A percentile compares a stretch with the other conserved stretches of the same genome.
Conservation (phyloP, 2,329 filamentous ascomycete species). For the Cladosporium sp. region DNA sequence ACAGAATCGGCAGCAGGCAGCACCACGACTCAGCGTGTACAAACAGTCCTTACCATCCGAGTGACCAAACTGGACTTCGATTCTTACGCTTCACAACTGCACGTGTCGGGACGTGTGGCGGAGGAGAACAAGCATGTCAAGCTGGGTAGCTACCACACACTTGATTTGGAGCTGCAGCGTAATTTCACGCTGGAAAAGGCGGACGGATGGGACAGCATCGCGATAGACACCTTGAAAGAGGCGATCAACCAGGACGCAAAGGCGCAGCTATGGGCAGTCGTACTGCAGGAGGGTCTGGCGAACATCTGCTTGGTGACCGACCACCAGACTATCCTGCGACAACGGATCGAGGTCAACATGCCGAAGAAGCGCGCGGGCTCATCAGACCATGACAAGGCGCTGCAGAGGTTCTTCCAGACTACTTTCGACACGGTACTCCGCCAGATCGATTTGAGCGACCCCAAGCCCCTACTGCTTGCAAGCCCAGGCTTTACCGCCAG, state of each 20-base stretch:
- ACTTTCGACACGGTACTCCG: constrained; percentile 73
- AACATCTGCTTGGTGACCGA: constrained; percentile 83
- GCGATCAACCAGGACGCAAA: constrained; percentile 76
- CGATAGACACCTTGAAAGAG: constrained; percentile 73
- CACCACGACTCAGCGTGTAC: constrained; percentile 63
- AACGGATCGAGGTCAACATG: constrained; percentile 66
- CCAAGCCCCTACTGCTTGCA: constrained; percentile 76
- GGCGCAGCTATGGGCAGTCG: constrained; percentile 82
- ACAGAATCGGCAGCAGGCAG: constrained; percentile 61
- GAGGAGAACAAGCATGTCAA: constrained; percentile 68
- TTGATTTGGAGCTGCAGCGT: constrained; percentile 83
- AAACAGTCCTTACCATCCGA: constrained; percentile 63
- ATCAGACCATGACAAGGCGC: constrained; percentile 61
- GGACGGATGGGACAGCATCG: constrained; percentile 86
- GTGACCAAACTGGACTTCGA: constrained; percentile 71
- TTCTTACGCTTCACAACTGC: constrained; percentile 65
- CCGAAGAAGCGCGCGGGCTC: constrained; percentile 66
- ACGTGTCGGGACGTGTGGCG: constrained; percentile 66
- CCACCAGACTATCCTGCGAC: constrained; percentile 73
- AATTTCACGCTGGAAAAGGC: constrained; percentile 87
- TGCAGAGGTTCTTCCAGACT: constrained; percentile 71
- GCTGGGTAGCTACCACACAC: constrained; percentile 67
- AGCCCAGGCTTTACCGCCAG: constrained; percentile 85
- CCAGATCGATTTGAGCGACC: constrained; percentile 71
- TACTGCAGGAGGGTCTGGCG: constrained; percentile 86